These are phyloP conservation scores for Smallanthus sonchifolius DNA, from an alignment of 129 eudicot species.

Conservation along the genomic window DNA sequence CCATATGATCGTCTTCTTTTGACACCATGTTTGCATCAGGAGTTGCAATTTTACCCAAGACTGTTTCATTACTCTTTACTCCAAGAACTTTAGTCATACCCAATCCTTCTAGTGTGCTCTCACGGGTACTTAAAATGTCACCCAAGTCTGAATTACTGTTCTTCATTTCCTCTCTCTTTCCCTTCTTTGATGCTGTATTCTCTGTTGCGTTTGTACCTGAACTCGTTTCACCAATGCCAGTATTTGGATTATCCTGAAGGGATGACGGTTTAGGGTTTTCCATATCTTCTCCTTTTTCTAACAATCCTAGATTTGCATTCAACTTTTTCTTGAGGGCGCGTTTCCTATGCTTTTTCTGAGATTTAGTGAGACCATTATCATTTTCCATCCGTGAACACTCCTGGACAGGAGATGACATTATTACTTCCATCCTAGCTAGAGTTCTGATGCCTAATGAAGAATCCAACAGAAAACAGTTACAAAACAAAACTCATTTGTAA, in stretches of 20 bases:
- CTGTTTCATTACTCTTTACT: not conserved
- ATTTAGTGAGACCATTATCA: not conserved
- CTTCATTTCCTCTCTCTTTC: conserved; percentile 1
- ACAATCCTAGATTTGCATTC: not conserved
- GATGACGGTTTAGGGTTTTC: not conserved
- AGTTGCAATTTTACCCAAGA: conserved; percentile 3
- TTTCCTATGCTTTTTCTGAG: not conserved
- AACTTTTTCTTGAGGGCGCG: not conserved
- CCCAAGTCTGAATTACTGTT: not conserved
- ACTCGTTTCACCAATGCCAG: not conserved
- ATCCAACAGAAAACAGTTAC: conserved; percentile 5
- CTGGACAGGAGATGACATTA: conserved; percentile 3
- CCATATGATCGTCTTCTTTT: not conserved
- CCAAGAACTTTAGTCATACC: not conserved
- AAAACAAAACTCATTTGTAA: not conserved
- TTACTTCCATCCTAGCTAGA: conserved; percentile 9
- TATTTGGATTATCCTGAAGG: not conserved
- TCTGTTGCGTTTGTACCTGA: not conserved
- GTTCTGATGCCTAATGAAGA: conserved; percentile 4
- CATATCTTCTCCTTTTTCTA: conserved; percentile 3
- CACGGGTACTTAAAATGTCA: conserved; percentile 8
- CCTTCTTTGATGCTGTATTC: not conserved
- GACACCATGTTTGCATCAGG: not conserved
- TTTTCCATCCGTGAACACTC: conserved; percentile 1
- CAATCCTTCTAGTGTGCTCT: not conserved